A percentile compares a stretch with the other conserved stretches of the same genome.
Evolutionary conservation across 257 asterid species (phyloP).

Genomic region (Solanum corneliomulleri): DNA sequence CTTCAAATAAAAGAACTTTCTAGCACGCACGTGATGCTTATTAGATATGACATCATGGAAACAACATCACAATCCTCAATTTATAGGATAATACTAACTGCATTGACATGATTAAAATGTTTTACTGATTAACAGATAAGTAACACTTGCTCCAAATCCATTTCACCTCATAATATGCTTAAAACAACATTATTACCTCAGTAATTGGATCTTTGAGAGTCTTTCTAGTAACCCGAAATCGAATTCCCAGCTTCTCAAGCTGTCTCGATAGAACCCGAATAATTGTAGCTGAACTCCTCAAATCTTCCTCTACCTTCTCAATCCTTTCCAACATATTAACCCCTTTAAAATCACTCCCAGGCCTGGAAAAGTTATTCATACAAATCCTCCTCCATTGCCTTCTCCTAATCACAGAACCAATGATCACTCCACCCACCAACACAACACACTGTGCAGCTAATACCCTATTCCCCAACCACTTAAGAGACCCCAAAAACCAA

Average conservation of each 20-base stretch:
- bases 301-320: slow-evolving; percentile 75
- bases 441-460: slow-evolving; percentile 63
- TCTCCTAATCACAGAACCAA: slow-evolving; percentile 68
- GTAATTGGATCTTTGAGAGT: slow-evolving; percentile 70
- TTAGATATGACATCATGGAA: not conserved
- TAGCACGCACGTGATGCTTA: not conserved
- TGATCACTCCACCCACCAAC: slow-evolving; percentile 38
- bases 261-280: slow-evolving; percentile 65
- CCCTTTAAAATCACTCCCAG: slow-evolving; percentile 9
- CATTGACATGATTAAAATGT: not conserved
- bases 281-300: slow-evolving; percentile 42
- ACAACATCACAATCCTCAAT: not conserved
- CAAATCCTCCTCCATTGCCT: slow-evolving; percentile 79
- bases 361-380: slow-evolving; percentile 26
- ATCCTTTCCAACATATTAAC: slow-evolving; percentile 57
- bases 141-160: not conserved
- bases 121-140: not conserved
- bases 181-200: slow-evolving; percentile 27
- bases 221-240: slow-evolving; percentile 59
- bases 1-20: not conserved
- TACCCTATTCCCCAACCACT: slow-evolving; percentile 30
- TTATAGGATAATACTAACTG: not conserved
- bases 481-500: slow-evolving; percentile 17
- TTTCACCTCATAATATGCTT: not conserved
- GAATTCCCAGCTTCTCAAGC: slow-evolving; percentile 75